These are phyloP conservation scores for Arxiozyma bovina DNA, from an alignment of 1,139 yeast genomes.

Conservation along the genomic window DNA sequence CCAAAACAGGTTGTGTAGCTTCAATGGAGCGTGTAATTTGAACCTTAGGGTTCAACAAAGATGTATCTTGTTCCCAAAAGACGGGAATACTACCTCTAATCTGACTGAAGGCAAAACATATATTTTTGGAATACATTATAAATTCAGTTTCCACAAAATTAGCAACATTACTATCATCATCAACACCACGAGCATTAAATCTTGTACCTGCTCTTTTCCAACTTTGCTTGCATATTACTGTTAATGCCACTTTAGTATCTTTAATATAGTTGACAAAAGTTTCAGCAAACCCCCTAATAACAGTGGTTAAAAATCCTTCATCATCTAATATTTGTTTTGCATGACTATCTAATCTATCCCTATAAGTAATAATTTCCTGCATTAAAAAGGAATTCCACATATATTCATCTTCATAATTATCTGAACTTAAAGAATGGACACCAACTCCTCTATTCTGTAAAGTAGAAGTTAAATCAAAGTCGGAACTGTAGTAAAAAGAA, in stretches of 20 bases:
- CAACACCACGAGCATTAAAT: constrained; percentile 88
- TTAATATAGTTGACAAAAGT: constrained; percentile 50
- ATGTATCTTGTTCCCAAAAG: constrained; percentile 95
- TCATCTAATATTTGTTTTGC: constrained; percentile 57
- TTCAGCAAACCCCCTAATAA: constrained; percentile 90
- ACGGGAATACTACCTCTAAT: constrained; percentile 93
- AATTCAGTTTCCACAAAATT: constrained; percentile 94
- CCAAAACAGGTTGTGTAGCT: constrained; percentile 87
- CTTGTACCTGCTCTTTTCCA: constrained; percentile 97
- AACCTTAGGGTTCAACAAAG: constrained; percentile 72
- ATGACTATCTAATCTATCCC: constrained; percentile 57
- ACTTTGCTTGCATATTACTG: constrained; percentile 84
- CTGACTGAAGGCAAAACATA: constrained; percentile 69
- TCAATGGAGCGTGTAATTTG: constrained; percentile 83
- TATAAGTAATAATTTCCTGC: constrained; percentile 67
- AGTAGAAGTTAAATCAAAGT: constrained; percentile 84
- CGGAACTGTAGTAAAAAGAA: constrained; percentile 85
- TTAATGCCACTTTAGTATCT: constrained; percentile 46
- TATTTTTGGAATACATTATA: constrained; percentile 50
- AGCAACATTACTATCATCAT: constrained; percentile 91
- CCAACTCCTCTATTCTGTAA: constrained; percentile 64
- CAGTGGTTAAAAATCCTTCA: constrained; percentile 79
- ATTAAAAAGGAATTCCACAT: constrained; percentile 97
- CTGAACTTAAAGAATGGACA: constrained; percentile 39
- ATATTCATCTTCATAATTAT: constrained; percentile 67